Percentiles rank a stretch among this genome's conserved stretches.
Conservation (phyloP, 345 rosid species). For the Sapria himalayana region DNA sequence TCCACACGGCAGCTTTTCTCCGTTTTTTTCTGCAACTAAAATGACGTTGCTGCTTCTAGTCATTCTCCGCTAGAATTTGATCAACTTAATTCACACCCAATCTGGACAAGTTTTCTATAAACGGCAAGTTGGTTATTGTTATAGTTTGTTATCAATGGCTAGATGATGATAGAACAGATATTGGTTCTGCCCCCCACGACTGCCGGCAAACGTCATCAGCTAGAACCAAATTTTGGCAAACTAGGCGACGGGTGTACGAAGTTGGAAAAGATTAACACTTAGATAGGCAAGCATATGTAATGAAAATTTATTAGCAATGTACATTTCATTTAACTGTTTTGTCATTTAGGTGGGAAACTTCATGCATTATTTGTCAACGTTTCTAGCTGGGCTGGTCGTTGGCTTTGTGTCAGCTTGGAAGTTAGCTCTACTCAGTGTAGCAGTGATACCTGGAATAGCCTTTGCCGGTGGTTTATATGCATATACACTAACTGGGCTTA, state of each 20-base stretch:
- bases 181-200: too few relatives aligned
- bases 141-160: too few relatives aligned
- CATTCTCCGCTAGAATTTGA: neutral
- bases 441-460: constrained; percentile 96
- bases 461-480: constrained; percentile 98
- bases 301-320: neutral
- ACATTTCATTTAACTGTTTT: neutral
- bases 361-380: constrained; percentile 86
- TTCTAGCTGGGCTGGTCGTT: constrained; percentile 93
- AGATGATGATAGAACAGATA: too few relatives aligned
- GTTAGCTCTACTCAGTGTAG: constrained; percentile 80
- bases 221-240: too few relatives aligned
- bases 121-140: too few relatives aligned
- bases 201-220: too few relatives aligned
- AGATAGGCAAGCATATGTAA: too few relatives aligned
- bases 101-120: too few relatives aligned
- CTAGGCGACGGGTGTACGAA: too few relatives aligned
- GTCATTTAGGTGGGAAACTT: constrained; percentile 74
- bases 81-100: too few relatives aligned
- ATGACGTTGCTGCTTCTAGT: neutral
- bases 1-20: too few relatives aligned
- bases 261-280: too few relatives aligned
- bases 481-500: constrained; percentile 87
- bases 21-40: neutral
- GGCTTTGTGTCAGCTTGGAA: constrained; percentile 99